Percentiles rank a stretch among this genome's conserved stretches.
Evolutionary conservation across 495 filamentous ascomycete genomes (phyloP).

Genomic region (Aspergillus sclerotiicarbonarius): DNA sequence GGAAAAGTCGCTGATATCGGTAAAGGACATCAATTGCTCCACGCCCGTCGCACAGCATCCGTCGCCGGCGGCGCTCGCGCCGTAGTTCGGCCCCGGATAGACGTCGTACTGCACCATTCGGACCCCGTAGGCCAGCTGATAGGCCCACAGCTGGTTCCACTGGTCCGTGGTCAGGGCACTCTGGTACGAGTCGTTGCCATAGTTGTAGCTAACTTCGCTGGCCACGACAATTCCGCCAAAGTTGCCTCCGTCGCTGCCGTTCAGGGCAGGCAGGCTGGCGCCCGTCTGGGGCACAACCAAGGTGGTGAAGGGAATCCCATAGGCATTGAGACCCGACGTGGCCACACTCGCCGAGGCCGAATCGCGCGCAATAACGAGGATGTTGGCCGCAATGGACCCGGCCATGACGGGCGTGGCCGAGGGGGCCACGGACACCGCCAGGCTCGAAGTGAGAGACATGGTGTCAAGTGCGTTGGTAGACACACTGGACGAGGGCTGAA

Average conservation of each 20-base stretch:
- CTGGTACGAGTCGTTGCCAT: conserved; percentile 36
- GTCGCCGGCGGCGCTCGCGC: conserved; percentile 33
- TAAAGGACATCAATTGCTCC: conserved; percentile 53
- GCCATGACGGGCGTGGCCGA: conserved; percentile 15
- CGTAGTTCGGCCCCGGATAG: conserved; percentile 52
- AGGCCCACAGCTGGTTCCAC: conserved; percentile 55
- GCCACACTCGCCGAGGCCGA: conserved; percentile 42
- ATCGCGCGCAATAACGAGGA: conserved; percentile 59
- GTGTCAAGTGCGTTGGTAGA: conserved; percentile 20
- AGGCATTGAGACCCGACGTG: conserved; percentile 56
- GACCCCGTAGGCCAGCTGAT: conserved; percentile 57
- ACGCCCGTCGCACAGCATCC: conserved; percentile 50
- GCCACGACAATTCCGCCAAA: conserved; percentile 57
- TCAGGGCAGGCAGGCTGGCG: conserved; percentile 50
- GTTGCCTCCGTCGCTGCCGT: conserved; percentile 49
- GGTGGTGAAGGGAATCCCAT: conserved; percentile 59
- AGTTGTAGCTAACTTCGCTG: conserved; percentile 57
- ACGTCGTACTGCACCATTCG: conserved; percentile 61
- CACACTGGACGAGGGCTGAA: conserved; percentile 16
- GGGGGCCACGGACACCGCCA: conserved; percentile 9
- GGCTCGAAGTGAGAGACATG: conserved; percentile 27
- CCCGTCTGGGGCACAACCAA: conserved; percentile 54
- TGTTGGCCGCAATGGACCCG: conserved; percentile 41
- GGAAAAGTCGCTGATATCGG: conserved; percentile 46
- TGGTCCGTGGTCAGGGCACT: conserved; percentile 57